Evolutionary conservation across 768 basidiomycete species (phyloP).

Genomic region (Boletales sp.): DNA sequence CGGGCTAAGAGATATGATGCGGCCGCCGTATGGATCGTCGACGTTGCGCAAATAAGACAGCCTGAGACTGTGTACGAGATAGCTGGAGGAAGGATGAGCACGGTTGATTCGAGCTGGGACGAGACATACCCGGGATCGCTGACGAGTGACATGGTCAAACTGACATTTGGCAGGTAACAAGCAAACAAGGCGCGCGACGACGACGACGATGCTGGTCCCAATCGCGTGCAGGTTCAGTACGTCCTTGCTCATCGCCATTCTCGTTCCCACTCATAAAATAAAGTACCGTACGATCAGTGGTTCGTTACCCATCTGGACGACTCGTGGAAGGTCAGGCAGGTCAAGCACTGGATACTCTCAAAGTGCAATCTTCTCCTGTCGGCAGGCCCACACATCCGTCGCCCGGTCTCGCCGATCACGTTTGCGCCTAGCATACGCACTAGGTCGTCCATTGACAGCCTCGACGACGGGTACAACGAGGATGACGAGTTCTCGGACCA

Average conservation of each 20-base stretch:
- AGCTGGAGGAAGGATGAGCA: constrained; percentile 34
- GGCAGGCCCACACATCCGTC: constrained; percentile 23
- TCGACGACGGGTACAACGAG: constrained; percentile 25
- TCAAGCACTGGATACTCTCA: constrained; percentile 60
- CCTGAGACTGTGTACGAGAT: constrained; percentile 81
- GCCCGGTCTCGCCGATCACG: constrained; percentile 64
- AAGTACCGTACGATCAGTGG: constrained; percentile 77
- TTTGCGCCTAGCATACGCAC: constrained; percentile 43
- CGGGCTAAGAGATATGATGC: constrained; percentile 77
- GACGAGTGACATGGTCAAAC: constrained; percentile 50
- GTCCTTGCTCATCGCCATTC: constrained; percentile 19
- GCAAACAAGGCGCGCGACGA: not conserved
- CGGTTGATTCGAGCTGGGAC: not conserved
- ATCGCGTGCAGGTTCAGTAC: constrained; percentile 57
- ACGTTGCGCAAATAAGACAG: constrained; percentile 85
- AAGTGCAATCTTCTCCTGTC: constrained; percentile 46
- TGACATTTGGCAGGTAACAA: too few relatives aligned
- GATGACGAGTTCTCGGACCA: constrained; percentile 34
- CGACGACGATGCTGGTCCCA: constrained; percentile 30
- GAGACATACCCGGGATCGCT: constrained; percentile 55
- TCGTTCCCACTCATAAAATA: not conserved
- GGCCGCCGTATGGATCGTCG: constrained; percentile 79
- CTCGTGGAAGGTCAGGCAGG: constrained; percentile 55
- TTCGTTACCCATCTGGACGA: constrained; percentile 65
- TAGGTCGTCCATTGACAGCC: constrained; percentile 21